Base-by-base conservation (phyloP, 208 protist species). In the Crithidia brevicula region DNA sequence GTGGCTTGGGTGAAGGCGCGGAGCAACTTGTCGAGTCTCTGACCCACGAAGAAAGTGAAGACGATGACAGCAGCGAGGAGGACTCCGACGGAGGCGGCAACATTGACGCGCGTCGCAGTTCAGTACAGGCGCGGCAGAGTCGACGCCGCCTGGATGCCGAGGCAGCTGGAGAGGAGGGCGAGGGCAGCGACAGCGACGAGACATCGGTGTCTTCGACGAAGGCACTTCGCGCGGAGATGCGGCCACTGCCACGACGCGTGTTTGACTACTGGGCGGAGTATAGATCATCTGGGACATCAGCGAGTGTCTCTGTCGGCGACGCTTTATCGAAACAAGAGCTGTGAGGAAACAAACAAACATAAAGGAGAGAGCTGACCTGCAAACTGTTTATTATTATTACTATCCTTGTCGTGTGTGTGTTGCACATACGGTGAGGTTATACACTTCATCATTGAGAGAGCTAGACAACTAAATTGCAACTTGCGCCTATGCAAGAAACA, bases 191-290 rank as follows among this genome's bases (percentile, higher is more conserved):
- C 10, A 58, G 49, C 30, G 60, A 74, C 25, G 30, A 27, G 31
- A 56, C 61, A 2, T 45, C 61, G 1, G 36, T 23, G 5, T 49
- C 54, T 23, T 75, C 70, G 25, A 49, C 23, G 3, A 58, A 63
- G 34, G 33, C 46, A 7, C 18, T 16, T 9, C 51, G 31, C 4
- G n/a, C 22, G 13, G 18, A 36, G 16, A 31, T 66, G 40, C 61
- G 36, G n/a, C 74, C 62, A 7, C 58, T 66, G 23, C 68, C 74
- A 0, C 69, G 76, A n/a, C 69, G 66, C n/a, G 52, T 66, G 16
- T 56, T 68, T 23, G 77, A 82, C 54, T 82, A 82, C 72, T 82
- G 77, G 77, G 50, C 60, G 4, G 56, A 58, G 40, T 79, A 72
- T 47, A 46, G 72, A 30, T 0, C n/a, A 16, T 16, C 52, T 34